These are phyloP conservation scores for Acanthamoeba divionensis DNA, from an alignment of 208 protist species.

Conservation along the genomic window DNA sequence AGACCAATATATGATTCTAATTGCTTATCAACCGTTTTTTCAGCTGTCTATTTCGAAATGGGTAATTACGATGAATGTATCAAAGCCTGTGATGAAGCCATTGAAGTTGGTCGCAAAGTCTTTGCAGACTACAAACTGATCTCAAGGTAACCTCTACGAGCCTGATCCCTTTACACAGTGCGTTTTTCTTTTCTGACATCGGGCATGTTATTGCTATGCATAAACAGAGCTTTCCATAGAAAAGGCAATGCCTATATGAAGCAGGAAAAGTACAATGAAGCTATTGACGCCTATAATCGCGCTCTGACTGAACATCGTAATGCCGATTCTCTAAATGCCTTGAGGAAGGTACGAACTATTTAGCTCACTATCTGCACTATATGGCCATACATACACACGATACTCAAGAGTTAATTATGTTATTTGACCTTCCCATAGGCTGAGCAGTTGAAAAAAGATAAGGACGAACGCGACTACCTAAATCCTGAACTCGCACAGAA, in stretches of 20 bases:
- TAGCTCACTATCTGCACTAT: background rate
- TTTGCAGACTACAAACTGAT: conserved; percentile 90
- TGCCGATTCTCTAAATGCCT: conserved; percentile 80
- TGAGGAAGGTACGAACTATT: background rate
- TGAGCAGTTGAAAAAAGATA: conserved; percentile 53
- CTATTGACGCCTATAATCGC: conserved; percentile 86
- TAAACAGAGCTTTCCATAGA: conserved; percentile 85
- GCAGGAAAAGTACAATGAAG: conserved; percentile 93
- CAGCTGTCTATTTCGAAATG: conserved; percentile 93
- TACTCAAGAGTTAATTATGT: background rate
- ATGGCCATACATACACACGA: background rate
- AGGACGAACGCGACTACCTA: conserved; percentile 88
- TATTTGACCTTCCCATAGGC: background rate
- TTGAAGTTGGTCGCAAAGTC: conserved; percentile 75
- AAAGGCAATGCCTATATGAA: conserved; percentile 89
- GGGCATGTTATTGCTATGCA: background rate
- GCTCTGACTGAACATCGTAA: conserved; percentile 91
- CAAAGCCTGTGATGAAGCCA: conserved; percentile 85
- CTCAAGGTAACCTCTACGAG: conserved; percentile 71
- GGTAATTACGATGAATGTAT: conserved; percentile 91
- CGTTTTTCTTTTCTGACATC: conserved; percentile 76
- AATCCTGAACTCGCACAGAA: conserved; percentile 86
- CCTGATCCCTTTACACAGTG: background rate
- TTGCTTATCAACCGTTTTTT: background rate
- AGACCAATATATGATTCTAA: background rate